Percentiles rank a stretch among this genome's conserved stretches.
Evolutionary conservation across 2,329 filamentous ascomycete genomes (phyloP).

Genomic region (Aureobasidium mangrovei): DNA sequence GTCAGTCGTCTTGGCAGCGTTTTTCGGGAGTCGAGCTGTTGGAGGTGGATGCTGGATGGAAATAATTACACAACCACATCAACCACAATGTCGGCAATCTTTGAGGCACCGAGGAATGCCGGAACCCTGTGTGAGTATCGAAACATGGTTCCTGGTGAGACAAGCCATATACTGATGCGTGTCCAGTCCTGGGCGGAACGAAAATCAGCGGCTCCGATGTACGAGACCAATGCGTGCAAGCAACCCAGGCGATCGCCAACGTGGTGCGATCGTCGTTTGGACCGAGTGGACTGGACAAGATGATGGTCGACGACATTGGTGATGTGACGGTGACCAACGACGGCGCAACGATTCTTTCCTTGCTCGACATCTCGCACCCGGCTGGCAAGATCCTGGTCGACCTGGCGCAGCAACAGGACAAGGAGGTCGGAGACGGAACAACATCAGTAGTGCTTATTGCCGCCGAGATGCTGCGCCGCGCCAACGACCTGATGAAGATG

Average conservation of each 20-base stretch:
- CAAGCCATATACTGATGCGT: neutral
- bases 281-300: constrained; percentile 94
- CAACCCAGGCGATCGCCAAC: constrained; percentile 95
- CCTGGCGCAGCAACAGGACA: constrained; percentile 95
- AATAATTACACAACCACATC: neutral
- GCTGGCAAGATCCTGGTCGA: constrained; percentile 98
- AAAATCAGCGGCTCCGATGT: constrained; percentile 98
- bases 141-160: neutral
- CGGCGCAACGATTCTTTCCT: constrained; percentile 87
- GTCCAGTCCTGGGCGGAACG: constrained; percentile 75
- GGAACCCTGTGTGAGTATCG: constrained; percentile 72
- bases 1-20: neutral
- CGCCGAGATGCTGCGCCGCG: constrained; percentile 83
- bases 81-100: constrained; percentile 70
- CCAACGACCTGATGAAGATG: constrained; percentile 99
- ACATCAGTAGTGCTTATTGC: constrained; percentile 97
- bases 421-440: constrained; percentile 96
- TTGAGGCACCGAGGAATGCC: constrained; percentile 83
- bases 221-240: constrained; percentile 92
- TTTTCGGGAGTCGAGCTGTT: neutral
- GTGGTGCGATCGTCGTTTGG: constrained; percentile 98
- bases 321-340: constrained; percentile 99
- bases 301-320: constrained; percentile 99
- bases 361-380: constrained; percentile 95
- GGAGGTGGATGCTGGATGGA: neutral